A percentile compares a stretch with the other conserved stretches of the same genome.
These are phyloP conservation scores for Colletotrichum plurivorum DNA, from an alignment of 2,329 filamentous ascomycete species.

Conservation along the genomic window DNA sequence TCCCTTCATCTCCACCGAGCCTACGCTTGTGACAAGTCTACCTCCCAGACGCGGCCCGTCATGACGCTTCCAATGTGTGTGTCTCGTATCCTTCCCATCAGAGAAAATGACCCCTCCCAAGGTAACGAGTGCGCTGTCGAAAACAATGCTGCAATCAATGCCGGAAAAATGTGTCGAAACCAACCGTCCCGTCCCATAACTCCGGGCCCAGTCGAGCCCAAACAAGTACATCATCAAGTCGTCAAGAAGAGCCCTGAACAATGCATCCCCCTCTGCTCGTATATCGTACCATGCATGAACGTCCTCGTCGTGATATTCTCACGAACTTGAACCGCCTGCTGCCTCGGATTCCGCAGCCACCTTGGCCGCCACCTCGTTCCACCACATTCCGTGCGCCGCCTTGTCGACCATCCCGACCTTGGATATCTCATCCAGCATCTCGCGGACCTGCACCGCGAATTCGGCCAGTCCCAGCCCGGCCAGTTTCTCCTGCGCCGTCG, in stretches of 20 bases:
- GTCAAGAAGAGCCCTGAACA: conserved; percentile 29
- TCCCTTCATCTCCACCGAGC: too few species aligned
- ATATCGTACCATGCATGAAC: conserved; percentile 35
- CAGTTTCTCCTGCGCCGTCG: conserved; percentile 77
- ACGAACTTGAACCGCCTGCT: conserved; percentile 5
- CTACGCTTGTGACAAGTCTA: background rate
- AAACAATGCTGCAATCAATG: conserved; percentile 31
- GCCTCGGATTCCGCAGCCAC: conserved; percentile 58
- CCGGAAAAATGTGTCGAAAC: conserved; percentile 24
- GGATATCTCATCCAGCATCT: conserved; percentile 77
- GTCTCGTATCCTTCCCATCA: conserved; percentile 11
- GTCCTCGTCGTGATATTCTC: conserved; percentile 20
- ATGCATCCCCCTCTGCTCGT: conserved; percentile 25
- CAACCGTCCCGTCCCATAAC: conserved; percentile 24
- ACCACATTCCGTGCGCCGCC: conserved; percentile 78
- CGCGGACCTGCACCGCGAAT: conserved; percentile 78
- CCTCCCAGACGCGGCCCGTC: conserved; percentile 9
- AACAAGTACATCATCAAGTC: conserved; percentile 39
- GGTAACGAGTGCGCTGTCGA: conserved; percentile 16
- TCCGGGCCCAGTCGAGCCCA: conserved; percentile 30
- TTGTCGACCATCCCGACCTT: conserved; percentile 77
- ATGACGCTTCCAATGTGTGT: conserved; percentile 7
- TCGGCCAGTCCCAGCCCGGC: conserved; percentile 79
- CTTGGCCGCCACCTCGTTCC: conserved; percentile 75
- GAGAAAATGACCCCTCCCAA: conserved; percentile 16